These are phyloP conservation scores for Psilocybe sp. DNA, from an alignment of 768 basidiomycete genomes.

Conservation along the genomic window DNA sequence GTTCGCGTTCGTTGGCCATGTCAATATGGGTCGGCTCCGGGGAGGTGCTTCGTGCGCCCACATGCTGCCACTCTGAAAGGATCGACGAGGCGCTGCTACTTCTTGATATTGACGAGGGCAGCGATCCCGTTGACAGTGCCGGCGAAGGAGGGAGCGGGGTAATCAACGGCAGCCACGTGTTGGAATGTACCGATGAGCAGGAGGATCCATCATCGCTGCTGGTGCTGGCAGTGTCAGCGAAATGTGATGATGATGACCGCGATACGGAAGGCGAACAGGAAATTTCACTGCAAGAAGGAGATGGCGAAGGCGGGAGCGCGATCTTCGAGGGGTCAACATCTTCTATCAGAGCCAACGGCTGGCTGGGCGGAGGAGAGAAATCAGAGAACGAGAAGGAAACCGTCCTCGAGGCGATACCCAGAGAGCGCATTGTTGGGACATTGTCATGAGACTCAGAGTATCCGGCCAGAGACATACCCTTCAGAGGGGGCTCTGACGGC, in stretches of 20 bases:
- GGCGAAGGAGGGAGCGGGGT: conserved; percentile 16
- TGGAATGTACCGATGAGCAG: too few species aligned
- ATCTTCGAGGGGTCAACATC: conserved; percentile 7
- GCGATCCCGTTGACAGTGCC: conserved; percentile 4
- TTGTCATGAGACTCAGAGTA: conserved; percentile 16
- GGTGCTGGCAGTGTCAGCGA: background rate
- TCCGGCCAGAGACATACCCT: conserved; percentile 17
- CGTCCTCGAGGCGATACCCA: conserved; percentile 18
- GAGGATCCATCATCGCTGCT: background rate
- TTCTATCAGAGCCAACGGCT: conserved; percentile 7
- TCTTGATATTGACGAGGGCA: conserved; percentile 7
- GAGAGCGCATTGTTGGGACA: conserved; percentile 13
- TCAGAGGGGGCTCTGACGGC: conserved; percentile 15
- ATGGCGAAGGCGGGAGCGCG: conserved; percentile 19
- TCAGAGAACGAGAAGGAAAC: conserved; percentile 25
- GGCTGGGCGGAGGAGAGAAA: conserved; percentile 6
- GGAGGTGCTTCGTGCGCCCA: conserved; percentile 2
- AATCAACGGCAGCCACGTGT: background rate
- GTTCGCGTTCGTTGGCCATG: background rate
- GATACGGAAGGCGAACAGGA: conserved; percentile 1
- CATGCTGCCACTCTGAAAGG: background rate
- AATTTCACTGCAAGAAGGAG: conserved; percentile 3
- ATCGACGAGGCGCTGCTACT: background rate
- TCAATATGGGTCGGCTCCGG: background rate
- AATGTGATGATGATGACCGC: conserved; percentile 7